Conservation (phyloP, 139 green algal genomes). For the Chlamydomonas schloesseri region DNA sequence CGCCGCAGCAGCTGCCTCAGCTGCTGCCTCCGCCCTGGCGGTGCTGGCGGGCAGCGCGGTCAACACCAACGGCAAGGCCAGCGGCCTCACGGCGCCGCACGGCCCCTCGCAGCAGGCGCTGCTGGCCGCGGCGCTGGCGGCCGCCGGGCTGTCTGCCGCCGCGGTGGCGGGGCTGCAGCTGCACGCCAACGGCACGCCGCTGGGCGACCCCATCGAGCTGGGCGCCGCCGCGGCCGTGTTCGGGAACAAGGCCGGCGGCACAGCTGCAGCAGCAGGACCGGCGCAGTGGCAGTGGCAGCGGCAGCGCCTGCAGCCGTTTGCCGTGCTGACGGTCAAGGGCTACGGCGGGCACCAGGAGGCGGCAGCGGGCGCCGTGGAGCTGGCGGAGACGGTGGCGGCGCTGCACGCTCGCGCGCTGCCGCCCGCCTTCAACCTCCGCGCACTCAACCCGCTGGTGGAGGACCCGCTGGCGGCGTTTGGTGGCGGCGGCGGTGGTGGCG, state of each 20-base stretch:
- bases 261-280: background rate
- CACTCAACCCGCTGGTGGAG: conserved; percentile 77
- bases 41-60: conserved; percentile 76
- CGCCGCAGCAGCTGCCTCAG: conserved; percentile 7
- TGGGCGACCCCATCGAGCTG: conserved; percentile 77
- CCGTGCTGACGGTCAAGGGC: conserved; percentile 59
- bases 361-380: conserved; percentile 59
- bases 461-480: conserved; percentile 30
- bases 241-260: no score
- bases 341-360: conserved; percentile 72
- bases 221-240: conserved; percentile 61
- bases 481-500: background rate
- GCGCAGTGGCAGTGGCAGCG: background rate
- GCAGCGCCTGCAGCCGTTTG: conserved; percentile 13
- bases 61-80: conserved; percentile 90
- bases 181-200: conserved; percentile 76
- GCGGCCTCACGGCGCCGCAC: conserved; percentile 89
- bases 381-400: conserved; percentile 49
- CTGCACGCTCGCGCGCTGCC: conserved; percentile 39
- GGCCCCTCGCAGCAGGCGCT: conserved; percentile 84
- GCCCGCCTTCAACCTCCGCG: conserved; percentile 62
- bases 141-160: no score
- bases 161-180: conserved; percentile 60
- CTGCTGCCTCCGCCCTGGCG: background rate
- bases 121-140: conserved; percentile 57